Evolutionary conservation across 202 grass and related monocot genomes (phyloP), one percentile per base, ranked within the genome.

Genomic region (Dendrocalamus latiflorus): DNA sequence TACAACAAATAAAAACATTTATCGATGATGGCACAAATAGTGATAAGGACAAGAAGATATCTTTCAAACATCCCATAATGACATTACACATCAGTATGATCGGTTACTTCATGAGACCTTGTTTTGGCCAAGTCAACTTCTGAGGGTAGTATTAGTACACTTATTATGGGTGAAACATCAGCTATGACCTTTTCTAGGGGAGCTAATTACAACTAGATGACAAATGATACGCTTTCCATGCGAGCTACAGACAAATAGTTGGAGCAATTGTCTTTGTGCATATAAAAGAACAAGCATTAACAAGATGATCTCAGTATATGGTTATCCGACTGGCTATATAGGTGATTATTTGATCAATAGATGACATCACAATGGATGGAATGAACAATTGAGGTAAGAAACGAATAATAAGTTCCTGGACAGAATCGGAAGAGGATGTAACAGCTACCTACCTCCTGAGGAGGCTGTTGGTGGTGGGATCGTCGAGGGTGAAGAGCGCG

Each of bases 401-500:
- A 57, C 20, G 65, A 75, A 78, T 22, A 80, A 15, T 17, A 54
- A 24, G 30, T 15, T 74, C 10, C 5, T 41, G 36, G 34, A 25
- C 24, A 53, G 25, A 64, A 55, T 22, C 15, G 70, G 56, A 65
- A 30, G 12, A 53, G 9, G 4, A 36, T 13, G 33, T 25, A 84
- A 74, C 11, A 66, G 71, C 14, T 58, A 48, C 1, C 0, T 84
- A 95, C 95, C 96, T 98, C 65, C 83, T 90, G 43, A 98, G 93
- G 53, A 98, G 89, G 47, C 68, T 90, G 48, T 63, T 87, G 55
- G 89, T 92, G 45, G 83, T 93, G 65, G 89, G 83, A 73, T 98
- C 96, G 37, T 92, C 89, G 76, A 87, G 89, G 11, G 91, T 85
- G 76, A 95, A 92, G 62, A 98, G 85, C 54, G 90, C 76, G 61